Base-by-base conservation (phyloP, 169 alveolate species). In the Babesia sp. region DNA sequence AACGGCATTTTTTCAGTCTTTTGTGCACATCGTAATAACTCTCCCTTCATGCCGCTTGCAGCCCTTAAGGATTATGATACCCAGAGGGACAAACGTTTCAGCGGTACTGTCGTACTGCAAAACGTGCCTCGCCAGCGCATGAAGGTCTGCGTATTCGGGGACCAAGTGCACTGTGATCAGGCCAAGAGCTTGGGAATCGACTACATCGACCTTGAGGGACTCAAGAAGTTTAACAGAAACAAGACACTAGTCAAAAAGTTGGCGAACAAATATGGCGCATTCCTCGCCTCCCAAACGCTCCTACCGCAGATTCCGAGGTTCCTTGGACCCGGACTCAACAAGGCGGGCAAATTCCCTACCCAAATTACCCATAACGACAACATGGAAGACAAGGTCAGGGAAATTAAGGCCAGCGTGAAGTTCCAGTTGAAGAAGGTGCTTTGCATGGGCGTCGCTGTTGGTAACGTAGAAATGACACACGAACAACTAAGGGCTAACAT, bases 341-440 rank as follows among this genome's bases (percentile, higher is more conserved):
- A 97, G 93, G 98, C 99, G 69, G 99, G 99, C 55, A 98, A 96
- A 91, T 98, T 98, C 97, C 99, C 99, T 37, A 93, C 98, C 60
- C 97, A 96, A 82, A 94, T 98, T 81, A 94, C 99, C 45, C 99
- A 96, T 81, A 91, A 79, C 79, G 99, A 97, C 85, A 94, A 95
- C 86, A 94, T 98, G 56, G 95, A 91, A 86, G 97, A 91, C 57
- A 98, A 98, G 94, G 95, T 97, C 42, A 94, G 93, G 71, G 99
- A 98, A 90, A 93, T 96, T 72, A 93, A 93, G 83, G 90, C 96
- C 45, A 91, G 95, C 45, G 93, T 95, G 53, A 95, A 95, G 92
- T 95, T 95, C 85, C 96, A 96, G 85, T 90, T 96, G 39, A 96
- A 96, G 93, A 96, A 97, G 88, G 99, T 97, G 59, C 93, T 97